A percentile compares a stretch with the other conserved stretches of the same genome.
Conservation (phyloP, 1,139 yeast species). For the Candida albicans region DNA sequence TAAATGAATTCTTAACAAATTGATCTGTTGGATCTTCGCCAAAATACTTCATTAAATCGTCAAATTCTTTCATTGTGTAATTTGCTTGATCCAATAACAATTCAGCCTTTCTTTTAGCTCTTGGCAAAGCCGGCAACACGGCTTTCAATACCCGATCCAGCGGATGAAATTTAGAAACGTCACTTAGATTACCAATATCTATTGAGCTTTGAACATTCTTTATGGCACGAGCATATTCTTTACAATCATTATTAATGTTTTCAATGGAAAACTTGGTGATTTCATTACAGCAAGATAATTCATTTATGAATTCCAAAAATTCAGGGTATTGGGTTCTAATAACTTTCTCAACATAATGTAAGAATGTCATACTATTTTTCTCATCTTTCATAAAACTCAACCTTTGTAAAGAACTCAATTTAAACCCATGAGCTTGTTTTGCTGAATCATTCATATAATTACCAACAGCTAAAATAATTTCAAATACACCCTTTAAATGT, state of each 20-base stretch:
- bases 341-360: constrained; percentile 77
- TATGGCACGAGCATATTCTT: constrained; percentile 54
- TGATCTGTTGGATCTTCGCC: constrained; percentile 76
- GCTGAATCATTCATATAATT: constrained; percentile 80
- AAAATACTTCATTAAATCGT: constrained; percentile 66
- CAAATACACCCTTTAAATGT: constrained; percentile 64
- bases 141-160: constrained; percentile 62
- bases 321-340: constrained; percentile 69
- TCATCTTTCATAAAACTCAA: constrained; percentile 76
- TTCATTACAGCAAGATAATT: constrained; percentile 55
- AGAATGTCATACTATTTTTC: constrained; percentile 73
- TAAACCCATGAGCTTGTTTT: constrained; percentile 80
- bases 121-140: constrained; percentile 64
- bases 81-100: constrained; percentile 62
- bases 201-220: constrained; percentile 71
- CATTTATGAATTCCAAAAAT: constrained; percentile 56
- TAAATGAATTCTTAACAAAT: constrained; percentile 66
- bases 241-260: constrained; percentile 62
- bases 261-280: constrained; percentile 71
- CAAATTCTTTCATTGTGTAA: constrained; percentile 66
- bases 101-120: constrained; percentile 67
- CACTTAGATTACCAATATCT: constrained; percentile 76
- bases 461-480: constrained; percentile 78
- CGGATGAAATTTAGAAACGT: constrained; percentile 74
- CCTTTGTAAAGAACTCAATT: constrained; percentile 70